phyloP scores from a whole-genome alignment of 1,139 yeast species.

The Suhomyces kunorum region DNA sequence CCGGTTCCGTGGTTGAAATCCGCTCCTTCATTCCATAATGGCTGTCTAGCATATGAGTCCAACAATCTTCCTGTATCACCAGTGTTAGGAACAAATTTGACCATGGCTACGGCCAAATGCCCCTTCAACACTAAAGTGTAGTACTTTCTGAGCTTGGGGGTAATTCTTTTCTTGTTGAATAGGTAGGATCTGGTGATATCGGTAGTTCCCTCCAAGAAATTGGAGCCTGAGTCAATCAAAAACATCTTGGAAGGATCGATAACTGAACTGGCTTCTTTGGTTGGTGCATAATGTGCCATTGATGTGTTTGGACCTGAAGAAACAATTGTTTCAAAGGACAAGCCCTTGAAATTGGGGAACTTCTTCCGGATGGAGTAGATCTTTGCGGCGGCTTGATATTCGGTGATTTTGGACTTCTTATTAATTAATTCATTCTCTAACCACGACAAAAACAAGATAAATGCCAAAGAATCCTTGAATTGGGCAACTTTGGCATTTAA shows the following conservation, averaged over 20 bases:
- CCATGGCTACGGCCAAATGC: conserved; percentile 55
- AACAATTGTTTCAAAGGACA: conserved; percentile 56
- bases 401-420: conserved; percentile 30
- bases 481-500: conserved; percentile 45
- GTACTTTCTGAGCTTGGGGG: conserved; percentile 35
- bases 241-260: conserved; percentile 47
- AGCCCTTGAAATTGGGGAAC: conserved; percentile 51
- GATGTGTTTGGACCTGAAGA: conserved; percentile 58
- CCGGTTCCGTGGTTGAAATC: conserved; percentile 62
- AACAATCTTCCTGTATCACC: conserved; percentile 45
- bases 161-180: conserved; percentile 33
- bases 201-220: conserved; percentile 60
- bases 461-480: conserved; percentile 46
- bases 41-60: conserved; percentile 53
- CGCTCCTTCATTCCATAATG: conserved; percentile 54
- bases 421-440: conserved; percentile 37
- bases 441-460: conserved; percentile 45
- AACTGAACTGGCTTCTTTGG: conserved; percentile 36
- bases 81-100: conserved; percentile 47
- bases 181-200: conserved; percentile 57
- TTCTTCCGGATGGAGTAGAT: conserved; percentile 41
- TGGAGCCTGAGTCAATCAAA: conserved; percentile 57
- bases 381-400: conserved; percentile 47
- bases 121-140: conserved; percentile 58
- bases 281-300: conserved; percentile 57